A percentile compares a stretch with the other conserved stretches of the same genome.
Conservation (phyloP, 345 rosid genomes). For the Clarkia xantiana region DNA sequence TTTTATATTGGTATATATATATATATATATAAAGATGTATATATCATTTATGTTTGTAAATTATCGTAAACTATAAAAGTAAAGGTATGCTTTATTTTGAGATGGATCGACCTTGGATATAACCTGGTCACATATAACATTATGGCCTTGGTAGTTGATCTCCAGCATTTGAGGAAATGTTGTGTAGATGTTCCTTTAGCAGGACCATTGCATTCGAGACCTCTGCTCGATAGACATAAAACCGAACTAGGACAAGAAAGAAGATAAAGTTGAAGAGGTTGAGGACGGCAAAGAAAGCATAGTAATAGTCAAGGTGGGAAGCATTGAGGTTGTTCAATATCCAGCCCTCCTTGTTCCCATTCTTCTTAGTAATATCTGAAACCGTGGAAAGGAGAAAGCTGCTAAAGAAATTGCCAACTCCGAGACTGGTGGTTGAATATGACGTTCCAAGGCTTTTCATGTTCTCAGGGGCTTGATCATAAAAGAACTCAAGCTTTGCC, state of each 20-base stretch:
- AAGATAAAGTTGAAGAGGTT: slow-evolving; percentile 41
- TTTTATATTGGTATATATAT: too few species aligned
- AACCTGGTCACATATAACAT: too few species aligned
- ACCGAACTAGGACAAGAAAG: slow-evolving; percentile 42
- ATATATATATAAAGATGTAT: too few species aligned
- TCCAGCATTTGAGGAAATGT: slow-evolving; percentile 1
- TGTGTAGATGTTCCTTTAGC: slow-evolving; percentile 34
- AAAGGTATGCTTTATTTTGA: too few species aligned
- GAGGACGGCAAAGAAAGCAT: slow-evolving; percentile 46
- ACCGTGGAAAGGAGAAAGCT: slow-evolving; percentile 55
- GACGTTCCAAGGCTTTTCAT: slow-evolving; percentile 94
- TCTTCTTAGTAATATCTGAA: slow-evolving; percentile 30
- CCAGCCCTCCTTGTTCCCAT: slow-evolving; percentile 48
- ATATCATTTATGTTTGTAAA: too few species aligned
- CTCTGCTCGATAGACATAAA: slow-evolving; percentile 58
- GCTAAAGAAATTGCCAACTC: slow-evolving; percentile 61
- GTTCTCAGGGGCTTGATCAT: slow-evolving; percentile 82
- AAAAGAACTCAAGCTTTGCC: slow-evolving; percentile 75
- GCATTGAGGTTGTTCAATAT: slow-evolving; percentile 59
- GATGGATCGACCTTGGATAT: too few species aligned
- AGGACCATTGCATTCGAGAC: slow-evolving; percentile 40
- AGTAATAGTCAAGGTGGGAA: slow-evolving; percentile 63
- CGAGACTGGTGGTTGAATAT: slow-evolving; percentile 34
- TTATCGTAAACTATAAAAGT: too few species aligned
- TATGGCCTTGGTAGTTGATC: too few species aligned